Base-by-base conservation (phyloP, 2,329 filamentous ascomycete species). In the Calonectria hawksworthii region DNA sequence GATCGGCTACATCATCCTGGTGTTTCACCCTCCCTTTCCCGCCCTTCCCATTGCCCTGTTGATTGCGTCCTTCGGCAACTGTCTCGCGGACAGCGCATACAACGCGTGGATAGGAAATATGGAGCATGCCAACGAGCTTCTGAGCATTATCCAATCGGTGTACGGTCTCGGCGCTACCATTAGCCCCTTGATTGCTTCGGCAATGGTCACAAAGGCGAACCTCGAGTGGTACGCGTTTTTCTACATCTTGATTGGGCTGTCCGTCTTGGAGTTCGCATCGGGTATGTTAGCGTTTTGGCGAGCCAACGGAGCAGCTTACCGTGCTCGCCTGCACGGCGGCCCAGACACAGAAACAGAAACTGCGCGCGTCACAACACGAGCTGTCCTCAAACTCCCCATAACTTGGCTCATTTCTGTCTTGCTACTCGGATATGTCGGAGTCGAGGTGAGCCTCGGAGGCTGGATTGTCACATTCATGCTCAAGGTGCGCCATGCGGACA, bases 71-170 rank as follows among this genome's bases (percentile, higher is more conserved):
- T 44, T 63, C 9, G 56, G 56, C 14, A 63, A 63, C 13, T 23
- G 34, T 16, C 56, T 63, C 16, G 56, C 38, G 4, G 56, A 63
- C 9, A 63, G 56, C 34, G 56, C 56, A 8, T 63, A 63, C 36
- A 63, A 63, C 21, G 56, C 56, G 23, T 63, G 56, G 56, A 63
- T 63, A 28, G 56, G 56, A 63, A 63, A 63, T 11, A 63, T 63
- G 56, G n/a, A 63, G 10, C 56, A 63, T 7, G 23, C 56, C 13
- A 63, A 63, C 26, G 56, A 63, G 34, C 56, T 63, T 16, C 36
- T 63, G 14, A 38, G 56, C 8, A 63, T 63, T 23, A 26, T 63
- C 9, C 56, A 63, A 7, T n/a, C 56, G 26, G 4, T 28, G 11
- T 63, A 63, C 8, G 56, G 34, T 10, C 16, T 63, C 18, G 56